These are phyloP conservation scores for Rhodomyrtus psidioides DNA, from an alignment of 441 rosid genomes.

Conservation along the genomic window DNA sequence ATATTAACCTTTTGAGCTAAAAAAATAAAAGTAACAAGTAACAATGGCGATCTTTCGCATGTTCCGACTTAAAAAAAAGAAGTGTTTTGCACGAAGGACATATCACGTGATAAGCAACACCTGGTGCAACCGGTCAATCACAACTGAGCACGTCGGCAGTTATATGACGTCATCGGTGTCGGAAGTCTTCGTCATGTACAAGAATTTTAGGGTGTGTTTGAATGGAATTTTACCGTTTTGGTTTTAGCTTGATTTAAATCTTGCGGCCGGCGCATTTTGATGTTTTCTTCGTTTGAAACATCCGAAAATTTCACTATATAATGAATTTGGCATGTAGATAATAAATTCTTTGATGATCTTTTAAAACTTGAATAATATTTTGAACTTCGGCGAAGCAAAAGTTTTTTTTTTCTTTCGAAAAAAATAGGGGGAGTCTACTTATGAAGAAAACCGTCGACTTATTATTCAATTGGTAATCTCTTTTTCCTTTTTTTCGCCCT, in stretches of 20 bases:
- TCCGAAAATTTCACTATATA: neutral
- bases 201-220: neutral
- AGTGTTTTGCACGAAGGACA: neutral
- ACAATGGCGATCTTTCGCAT: neutral
- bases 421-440: no score
- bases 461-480: conserved; percentile 1
- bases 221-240: neutral
- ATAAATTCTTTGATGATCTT: neutral
- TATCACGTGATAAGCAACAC: neutral
- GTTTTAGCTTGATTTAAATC: neutral
- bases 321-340: neutral
- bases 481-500: neutral
- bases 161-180: neutral
- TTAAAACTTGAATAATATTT: neutral
- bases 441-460: neutral
- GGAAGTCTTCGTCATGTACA: neutral
- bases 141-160: fast-evolving
- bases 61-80: neutral
- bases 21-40: neutral
- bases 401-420: no score
- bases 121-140: neutral
- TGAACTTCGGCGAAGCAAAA: neutral
- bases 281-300: neutral
- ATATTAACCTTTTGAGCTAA: neutral
- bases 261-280: neutral